Conservation (phyloP, 1,284 basidiomycete species). For the Melampsora americana region DNA sequence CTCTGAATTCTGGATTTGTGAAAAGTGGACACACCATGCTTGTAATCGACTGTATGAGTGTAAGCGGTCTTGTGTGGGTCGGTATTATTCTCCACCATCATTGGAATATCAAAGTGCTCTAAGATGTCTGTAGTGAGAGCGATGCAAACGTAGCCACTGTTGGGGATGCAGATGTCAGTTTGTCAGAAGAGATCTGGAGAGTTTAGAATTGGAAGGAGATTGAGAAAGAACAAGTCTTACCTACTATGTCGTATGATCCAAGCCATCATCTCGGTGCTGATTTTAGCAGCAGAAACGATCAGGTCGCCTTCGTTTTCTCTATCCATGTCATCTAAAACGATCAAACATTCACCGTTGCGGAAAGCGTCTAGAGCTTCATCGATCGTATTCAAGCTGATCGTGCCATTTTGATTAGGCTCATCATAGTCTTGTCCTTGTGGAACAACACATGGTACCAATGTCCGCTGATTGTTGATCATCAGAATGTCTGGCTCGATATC, state of each 20-base stretch:
- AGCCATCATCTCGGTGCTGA: constrained; percentile 94
- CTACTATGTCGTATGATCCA: constrained; percentile 97
- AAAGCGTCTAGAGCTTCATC: constrained; percentile 77
- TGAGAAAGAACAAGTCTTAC: constrained; percentile 56
- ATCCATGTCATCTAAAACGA: constrained; percentile 91
- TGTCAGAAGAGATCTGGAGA: neutral
- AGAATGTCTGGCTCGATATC: too few relatives aligned
- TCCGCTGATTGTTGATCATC: too few relatives aligned
- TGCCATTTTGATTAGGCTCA: neutral
- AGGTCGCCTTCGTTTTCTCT: constrained; percentile 94
- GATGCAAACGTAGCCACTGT: constrained; percentile 93
- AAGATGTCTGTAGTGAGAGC: constrained; percentile 74
- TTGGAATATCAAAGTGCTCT: constrained; percentile 76
- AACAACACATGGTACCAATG: neutral
- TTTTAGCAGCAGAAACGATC: constrained; percentile 73
- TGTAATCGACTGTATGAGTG: constrained; percentile 93
- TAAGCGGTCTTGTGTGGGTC: constrained; percentile 93
- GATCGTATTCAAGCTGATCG: constrained; percentile 64
- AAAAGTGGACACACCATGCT: constrained; percentile 62
- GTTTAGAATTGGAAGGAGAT: neutral
- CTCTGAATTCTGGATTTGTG: constrained; percentile 29
- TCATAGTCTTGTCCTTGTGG: constrained; percentile 13
- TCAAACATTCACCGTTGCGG: constrained; percentile 77
- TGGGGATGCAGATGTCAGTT: neutral
- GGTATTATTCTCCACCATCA: constrained; percentile 88